A percentile compares a stretch with the other conserved stretches of the same genome.
Conservation (phyloP, 2,329 filamentous ascomycete species). For the Alternaria sp. region DNA sequence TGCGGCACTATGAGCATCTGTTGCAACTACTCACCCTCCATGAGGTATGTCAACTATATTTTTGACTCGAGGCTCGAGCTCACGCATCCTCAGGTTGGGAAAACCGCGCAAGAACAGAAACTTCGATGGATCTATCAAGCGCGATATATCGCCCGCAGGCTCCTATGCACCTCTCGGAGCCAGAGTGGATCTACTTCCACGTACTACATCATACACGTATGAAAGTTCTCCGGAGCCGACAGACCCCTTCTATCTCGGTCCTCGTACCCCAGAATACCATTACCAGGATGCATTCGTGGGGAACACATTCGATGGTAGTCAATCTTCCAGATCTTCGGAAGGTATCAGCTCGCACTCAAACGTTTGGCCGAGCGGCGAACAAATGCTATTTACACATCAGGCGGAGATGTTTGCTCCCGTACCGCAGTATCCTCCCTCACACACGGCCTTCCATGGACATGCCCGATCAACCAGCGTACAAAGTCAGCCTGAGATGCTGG, state of each 20-base stretch:
- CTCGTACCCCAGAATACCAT: constrained; percentile 46
- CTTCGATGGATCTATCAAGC: constrained; percentile 46
- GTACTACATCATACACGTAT: constrained; percentile 37
- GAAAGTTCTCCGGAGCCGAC: constrained; percentile 49
- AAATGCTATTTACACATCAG: constrained; percentile 39
- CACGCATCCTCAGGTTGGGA: constrained; percentile 37
- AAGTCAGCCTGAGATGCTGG: constrained; percentile 45
- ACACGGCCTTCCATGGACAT: constrained; percentile 34
- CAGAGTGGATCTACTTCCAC: constrained; percentile 44
- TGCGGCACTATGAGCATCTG: constrained; percentile 50
- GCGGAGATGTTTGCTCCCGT: constrained; percentile 39
- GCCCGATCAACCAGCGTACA: constrained; percentile 39
- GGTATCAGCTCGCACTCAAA: constrained; percentile 32
- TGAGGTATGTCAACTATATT: constrained; percentile 43
- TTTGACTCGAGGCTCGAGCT: constrained; percentile 14
- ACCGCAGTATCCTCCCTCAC: constrained; percentile 34
- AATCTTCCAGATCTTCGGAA: constrained; percentile 47
- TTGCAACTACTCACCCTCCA: constrained; percentile 51
- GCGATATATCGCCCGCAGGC: constrained; percentile 45
- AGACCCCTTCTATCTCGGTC: constrained; percentile 47
- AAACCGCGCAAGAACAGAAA: constrained; percentile 51
- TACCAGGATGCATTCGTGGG: constrained; percentile 45
- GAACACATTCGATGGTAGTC: constrained; percentile 40
- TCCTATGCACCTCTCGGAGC: constrained; percentile 41
- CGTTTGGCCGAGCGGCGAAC: constrained; percentile 45